A percentile compares a stretch with the other conserved stretches of the same genome.
These are phyloP conservation scores for Sarcocystis neurona DNA, from an alignment of 169 alveolate species.

Conservation along the genomic window DNA sequence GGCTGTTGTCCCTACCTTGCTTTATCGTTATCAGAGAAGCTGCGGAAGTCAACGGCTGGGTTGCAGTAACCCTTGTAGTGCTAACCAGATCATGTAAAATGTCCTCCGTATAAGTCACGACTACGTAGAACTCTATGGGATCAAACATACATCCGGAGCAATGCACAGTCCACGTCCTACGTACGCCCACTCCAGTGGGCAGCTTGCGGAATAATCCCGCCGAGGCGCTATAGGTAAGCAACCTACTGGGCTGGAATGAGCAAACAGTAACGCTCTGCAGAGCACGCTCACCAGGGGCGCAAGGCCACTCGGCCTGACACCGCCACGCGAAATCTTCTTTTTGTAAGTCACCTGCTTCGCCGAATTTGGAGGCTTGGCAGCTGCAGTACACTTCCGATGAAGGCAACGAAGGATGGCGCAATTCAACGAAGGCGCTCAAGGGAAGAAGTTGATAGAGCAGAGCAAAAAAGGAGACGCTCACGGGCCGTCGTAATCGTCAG, in stretches of 20 bases:
- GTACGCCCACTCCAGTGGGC: background rate
- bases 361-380: conserved; percentile 8
- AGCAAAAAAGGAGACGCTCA: background rate
- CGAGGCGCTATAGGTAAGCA: background rate
- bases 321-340: conserved; percentile 34
- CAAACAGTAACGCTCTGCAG: no score
- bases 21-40: background rate
- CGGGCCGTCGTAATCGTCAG: conserved; percentile 28
- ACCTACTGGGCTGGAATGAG: background rate
- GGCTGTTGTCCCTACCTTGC: background rate
- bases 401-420: no score
- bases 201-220: background rate
- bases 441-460: no score
- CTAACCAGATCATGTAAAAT: background rate
- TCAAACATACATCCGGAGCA: background rate
- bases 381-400: background rate
- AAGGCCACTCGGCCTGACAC: conserved; percentile 29
- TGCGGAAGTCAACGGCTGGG: conserved; percentile 4
- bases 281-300: background rate
- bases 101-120: background rate
- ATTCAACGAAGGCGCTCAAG: no score
- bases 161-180: background rate
- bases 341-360: background rate
- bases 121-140: background rate
- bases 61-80: background rate